Percentiles rank a stretch among this genome's conserved stretches.
These are phyloP conservation scores for Hylodesmum podocarpum DNA, from an alignment of 306 rosid genomes.

Conservation along the genomic window DNA sequence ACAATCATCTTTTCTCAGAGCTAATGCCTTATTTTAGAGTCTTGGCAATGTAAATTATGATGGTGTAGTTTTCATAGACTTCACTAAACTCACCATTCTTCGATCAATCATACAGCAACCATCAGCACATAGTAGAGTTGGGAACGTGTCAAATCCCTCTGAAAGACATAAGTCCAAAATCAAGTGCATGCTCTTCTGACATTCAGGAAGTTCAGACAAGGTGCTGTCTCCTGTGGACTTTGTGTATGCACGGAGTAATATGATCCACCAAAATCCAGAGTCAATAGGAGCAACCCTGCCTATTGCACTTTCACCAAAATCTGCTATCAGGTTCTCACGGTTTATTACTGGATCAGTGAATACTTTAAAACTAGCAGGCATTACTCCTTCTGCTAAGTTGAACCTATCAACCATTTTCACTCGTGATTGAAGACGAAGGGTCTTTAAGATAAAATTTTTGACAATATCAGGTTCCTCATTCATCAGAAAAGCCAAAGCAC, in stretches of 20 bases:
- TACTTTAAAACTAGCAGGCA: slow-evolving; percentile 91
- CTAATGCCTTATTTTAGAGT: background rate
- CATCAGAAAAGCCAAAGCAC: slow-evolving; percentile 81
- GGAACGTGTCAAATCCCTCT: slow-evolving; percentile 82
- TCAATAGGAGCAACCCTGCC: slow-evolving; percentile 92
- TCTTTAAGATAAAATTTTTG: slow-evolving; percentile 64
- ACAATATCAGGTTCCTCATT: slow-evolving; percentile 67
- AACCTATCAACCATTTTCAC: slow-evolving; percentile 77
- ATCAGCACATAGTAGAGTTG: slow-evolving; percentile 81
- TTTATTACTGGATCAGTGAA: slow-evolving; percentile 62
- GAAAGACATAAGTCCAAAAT: slow-evolving; percentile 77
- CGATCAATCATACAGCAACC: slow-evolving; percentile 94
- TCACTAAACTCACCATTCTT: slow-evolving; percentile 64
- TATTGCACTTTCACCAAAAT: slow-evolving; percentile 83
- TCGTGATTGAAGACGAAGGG: slow-evolving; percentile 78
- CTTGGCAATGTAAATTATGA: background rate
- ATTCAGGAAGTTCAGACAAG: slow-evolving; percentile 74
- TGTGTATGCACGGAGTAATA: slow-evolving; percentile 78
- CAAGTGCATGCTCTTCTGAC: slow-evolving; percentile 82
- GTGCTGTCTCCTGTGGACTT: slow-evolving; percentile 80
- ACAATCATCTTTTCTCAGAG: background rate
- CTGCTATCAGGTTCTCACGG: slow-evolving; percentile 60
- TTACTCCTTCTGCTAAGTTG: slow-evolving; percentile 80
- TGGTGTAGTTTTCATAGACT: background rate
- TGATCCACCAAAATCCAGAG: slow-evolving; percentile 91